Evolutionary conservation across 371 early-diverging fungal species (phyloP).

Genomic region (Rhizomucor pusillus): DNA sequence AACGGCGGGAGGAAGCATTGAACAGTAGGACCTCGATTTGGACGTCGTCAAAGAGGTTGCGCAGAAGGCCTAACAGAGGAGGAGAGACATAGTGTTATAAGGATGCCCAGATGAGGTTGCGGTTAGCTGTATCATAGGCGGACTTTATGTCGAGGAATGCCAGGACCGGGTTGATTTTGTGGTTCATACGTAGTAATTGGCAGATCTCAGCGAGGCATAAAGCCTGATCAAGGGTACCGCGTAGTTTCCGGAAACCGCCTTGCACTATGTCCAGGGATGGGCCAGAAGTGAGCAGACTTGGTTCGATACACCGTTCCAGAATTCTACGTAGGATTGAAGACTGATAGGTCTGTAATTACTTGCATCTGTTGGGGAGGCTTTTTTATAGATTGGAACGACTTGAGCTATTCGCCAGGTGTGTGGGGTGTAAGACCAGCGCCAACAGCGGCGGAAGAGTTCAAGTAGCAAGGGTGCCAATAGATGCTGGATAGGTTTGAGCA

Average conservation of each 20-base stretch:
- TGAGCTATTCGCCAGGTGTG: slow-evolving; percentile 9
- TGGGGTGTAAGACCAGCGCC: slow-evolving; percentile 7
- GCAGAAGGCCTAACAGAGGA: not conserved
- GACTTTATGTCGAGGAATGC: slow-evolving; percentile 21
- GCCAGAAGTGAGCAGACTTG: not conserved
- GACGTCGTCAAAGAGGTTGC: slow-evolving; percentile 10
- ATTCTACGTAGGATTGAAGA: slow-evolving; percentile 11
- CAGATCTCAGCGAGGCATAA: slow-evolving; percentile 4
- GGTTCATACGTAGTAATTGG: not conserved
- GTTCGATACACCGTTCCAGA: slow-evolving; percentile 10
- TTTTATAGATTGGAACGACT: slow-evolving; percentile 20
- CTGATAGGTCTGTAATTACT: slow-evolving; percentile 19
- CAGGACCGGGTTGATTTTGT: not conserved
- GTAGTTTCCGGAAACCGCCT: slow-evolving; percentile 35
- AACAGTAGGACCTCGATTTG: slow-evolving; percentile 1
- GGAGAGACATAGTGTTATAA: not conserved
- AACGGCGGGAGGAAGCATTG: slow-evolving; percentile 3
- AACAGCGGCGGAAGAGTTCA: slow-evolving; percentile 5
- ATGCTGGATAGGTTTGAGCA: slow-evolving; percentile 16
- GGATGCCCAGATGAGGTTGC: slow-evolving; percentile 10
- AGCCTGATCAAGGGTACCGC: slow-evolving; percentile 6
- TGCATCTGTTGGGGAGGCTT: slow-evolving; percentile 9
- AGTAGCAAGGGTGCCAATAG: not conserved
- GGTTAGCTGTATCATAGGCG: slow-evolving; percentile 16
- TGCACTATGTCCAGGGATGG: slow-evolving; percentile 20